Base-by-base conservation (phyloP, 257 asterid genomes). In the Coffea canephora region DNA sequence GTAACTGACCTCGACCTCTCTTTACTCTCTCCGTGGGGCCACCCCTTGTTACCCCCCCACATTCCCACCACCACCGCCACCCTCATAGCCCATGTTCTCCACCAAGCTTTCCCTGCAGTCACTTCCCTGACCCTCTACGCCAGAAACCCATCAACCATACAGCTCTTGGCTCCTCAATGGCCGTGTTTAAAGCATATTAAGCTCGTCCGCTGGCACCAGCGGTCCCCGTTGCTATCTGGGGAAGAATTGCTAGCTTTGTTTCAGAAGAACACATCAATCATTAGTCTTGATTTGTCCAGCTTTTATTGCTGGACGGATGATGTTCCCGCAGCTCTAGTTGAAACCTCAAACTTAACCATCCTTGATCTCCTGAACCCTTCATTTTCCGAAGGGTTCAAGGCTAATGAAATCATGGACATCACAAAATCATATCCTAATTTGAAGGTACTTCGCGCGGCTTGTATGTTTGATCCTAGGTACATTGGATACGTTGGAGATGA, bases 221-320 rank as follows among this genome's bases (percentile, higher is more conserved):
- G 99, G 3, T 97, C 99, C 0, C 97, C 88, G 41, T 31, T 83
- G 8, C 82, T 84, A 48, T 79, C 96, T 61, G 98, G 97, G 0
- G 94, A 92, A 31, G 99, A 95, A 78, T 84, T 95, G 11, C 77
- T 77, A 73, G 61, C 85, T 45, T 57, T 95, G 78, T 74, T 95
- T 13, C 46, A 82, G 74, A 5, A 86, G 83, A 73, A 69, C 74
- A 31, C 39, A 69, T 27, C 82, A 7, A 71, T 95, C 8, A 41
- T 14, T 5, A 84, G 91, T 1, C 78, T 95, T 2, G 97, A 95
- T 83, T 91, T 90, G 5, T 91, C 97, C 3, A 45, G 82, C 7
- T 95, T 93, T 46, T 95, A 95, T 31, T 92, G 98, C 87, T 95
- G 99, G 98, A 91, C 97, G 8, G 99, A 95, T 62, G 97, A 95